Percentiles rank a stretch among this genome's conserved stretches.
Conservation (phyloP, 305 asterid genomes). For the Fraxinus velutina region DNA sequence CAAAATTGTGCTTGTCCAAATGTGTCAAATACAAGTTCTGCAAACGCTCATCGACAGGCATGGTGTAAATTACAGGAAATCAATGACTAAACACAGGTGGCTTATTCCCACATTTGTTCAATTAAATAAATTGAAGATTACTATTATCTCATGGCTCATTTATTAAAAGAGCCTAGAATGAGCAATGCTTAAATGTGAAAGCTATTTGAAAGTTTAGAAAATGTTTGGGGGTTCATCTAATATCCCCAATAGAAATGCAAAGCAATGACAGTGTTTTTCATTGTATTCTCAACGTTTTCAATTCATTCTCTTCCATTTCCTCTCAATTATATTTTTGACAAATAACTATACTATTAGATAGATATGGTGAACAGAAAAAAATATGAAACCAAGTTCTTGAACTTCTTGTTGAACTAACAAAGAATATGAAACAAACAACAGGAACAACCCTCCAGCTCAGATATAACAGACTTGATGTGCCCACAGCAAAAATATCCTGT, state of each 20-base stretch:
- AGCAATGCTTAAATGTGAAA: not conserved
- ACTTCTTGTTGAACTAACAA: not conserved
- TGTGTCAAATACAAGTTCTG: slow-evolving; percentile 3
- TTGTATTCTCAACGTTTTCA: not conserved
- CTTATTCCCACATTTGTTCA: not conserved
- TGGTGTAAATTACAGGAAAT: not conserved
- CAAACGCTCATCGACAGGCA: not conserved
- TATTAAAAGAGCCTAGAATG: not conserved
- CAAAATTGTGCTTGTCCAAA: not conserved
- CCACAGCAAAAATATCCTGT: not conserved
- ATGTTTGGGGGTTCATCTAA: not conserved
- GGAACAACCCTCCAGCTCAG: not conserved
- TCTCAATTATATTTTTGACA: not conserved
- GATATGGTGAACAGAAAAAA: not conserved
- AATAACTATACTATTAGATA: not conserved
- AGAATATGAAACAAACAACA: not conserved
- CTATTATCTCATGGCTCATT: not conserved
- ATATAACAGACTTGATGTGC: not conserved
- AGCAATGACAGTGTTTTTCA: not conserved
- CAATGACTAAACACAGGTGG: not conserved
- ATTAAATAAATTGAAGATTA: not conserved
- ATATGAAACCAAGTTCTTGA: not conserved
- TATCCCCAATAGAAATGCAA: not conserved
- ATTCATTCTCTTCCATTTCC: not conserved
- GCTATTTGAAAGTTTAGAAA: not conserved